These are phyloP conservation scores for Spencermartinsiella europaea DNA, from an alignment of 805 yeast genomes.

Conservation along the genomic window DNA sequence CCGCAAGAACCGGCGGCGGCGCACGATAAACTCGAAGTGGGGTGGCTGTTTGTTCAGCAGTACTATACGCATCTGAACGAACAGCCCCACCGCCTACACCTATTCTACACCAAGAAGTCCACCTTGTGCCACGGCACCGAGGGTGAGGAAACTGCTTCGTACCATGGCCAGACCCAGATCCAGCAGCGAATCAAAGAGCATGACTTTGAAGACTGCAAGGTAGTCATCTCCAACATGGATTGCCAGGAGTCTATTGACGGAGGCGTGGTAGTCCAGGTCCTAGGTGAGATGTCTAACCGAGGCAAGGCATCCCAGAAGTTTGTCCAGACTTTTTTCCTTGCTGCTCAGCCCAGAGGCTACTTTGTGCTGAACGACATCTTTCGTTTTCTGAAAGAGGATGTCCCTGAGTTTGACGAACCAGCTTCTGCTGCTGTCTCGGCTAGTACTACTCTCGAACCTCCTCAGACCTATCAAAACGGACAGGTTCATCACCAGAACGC, in stretches of 20 bases:
- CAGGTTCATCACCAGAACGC: neutral
- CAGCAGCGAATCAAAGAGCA: conserved; percentile 27
- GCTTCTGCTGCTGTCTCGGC: conserved; percentile 3
- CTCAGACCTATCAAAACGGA: neutral
- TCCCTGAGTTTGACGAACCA: conserved; percentile 22
- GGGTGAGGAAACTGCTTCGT: conserved; percentile 28
- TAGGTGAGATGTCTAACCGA: conserved; percentile 36
- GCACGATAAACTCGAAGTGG: conserved; percentile 25
- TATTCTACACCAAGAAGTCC: conserved; percentile 34
- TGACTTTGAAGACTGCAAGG: conserved; percentile 32
- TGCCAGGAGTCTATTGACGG: conserved; percentile 30
- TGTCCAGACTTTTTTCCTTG: conserved; percentile 37
- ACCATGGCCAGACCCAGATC: conserved; percentile 31
- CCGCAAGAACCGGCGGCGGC: neutral
- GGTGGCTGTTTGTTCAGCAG: conserved; percentile 37
- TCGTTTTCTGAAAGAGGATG: conserved; percentile 33
- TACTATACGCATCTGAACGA: conserved; percentile 35
- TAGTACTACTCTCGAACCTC: conserved; percentile 3
- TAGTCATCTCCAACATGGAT: conserved; percentile 35
- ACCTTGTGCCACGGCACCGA: conserved; percentile 36
- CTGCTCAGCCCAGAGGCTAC: conserved; percentile 29
- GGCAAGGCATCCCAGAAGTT: conserved; percentile 33
- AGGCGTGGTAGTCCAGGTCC: conserved; percentile 35
- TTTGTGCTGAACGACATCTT: conserved; percentile 36
- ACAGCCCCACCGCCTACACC: conserved; percentile 29